These are phyloP conservation scores for Candida nemodendra DNA, from an alignment of 805 yeast genomes.

Conservation along the genomic window DNA sequence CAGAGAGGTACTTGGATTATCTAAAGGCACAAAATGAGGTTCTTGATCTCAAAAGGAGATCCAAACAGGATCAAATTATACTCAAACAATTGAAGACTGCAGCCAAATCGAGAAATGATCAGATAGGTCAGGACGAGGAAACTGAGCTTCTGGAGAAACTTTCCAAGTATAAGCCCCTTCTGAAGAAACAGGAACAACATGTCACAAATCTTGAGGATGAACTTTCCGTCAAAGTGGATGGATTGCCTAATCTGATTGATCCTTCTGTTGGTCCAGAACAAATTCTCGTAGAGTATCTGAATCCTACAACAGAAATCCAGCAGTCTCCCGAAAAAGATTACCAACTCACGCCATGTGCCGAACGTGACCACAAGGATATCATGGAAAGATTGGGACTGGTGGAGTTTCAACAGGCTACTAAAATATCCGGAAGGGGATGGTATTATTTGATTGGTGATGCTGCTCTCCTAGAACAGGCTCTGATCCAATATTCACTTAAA, in stretches of 20 bases:
- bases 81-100: slow-evolving; percentile 18
- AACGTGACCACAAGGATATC: slow-evolving; percentile 65
- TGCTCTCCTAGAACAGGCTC: slow-evolving; percentile 85
- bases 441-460: slow-evolving; percentile 83
- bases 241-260: slow-evolving; percentile 64
- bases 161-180: slow-evolving; percentile 26
- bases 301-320: slow-evolving; percentile 35
- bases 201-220: slow-evolving; percentile 34
- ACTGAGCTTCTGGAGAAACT: slow-evolving; percentile 16
- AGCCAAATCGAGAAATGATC: slow-evolving; percentile 14
- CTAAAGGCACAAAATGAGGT: slow-evolving; percentile 11
- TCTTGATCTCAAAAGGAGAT: slow-evolving; percentile 20
- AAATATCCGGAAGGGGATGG: slow-evolving; percentile 83
- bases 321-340: slow-evolving; percentile 13
- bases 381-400: slow-evolving; percentile 64
- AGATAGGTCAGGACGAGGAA: slow-evolving; percentile 10
- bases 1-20: slow-evolving; percentile 19
- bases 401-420: slow-evolving; percentile 71
- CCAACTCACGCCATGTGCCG: slow-evolving; percentile 19
- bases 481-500: slow-evolving; percentile 73
- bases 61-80: slow-evolving; percentile 20
- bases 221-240: slow-evolving; percentile 41
- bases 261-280: slow-evolving; percentile 43
- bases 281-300: slow-evolving; percentile 51
- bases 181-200: slow-evolving; percentile 29